These are phyloP conservation scores for Chlorella sp. DNA, from an alignment of 139 green algal genomes.

Conservation along the genomic window DNA sequence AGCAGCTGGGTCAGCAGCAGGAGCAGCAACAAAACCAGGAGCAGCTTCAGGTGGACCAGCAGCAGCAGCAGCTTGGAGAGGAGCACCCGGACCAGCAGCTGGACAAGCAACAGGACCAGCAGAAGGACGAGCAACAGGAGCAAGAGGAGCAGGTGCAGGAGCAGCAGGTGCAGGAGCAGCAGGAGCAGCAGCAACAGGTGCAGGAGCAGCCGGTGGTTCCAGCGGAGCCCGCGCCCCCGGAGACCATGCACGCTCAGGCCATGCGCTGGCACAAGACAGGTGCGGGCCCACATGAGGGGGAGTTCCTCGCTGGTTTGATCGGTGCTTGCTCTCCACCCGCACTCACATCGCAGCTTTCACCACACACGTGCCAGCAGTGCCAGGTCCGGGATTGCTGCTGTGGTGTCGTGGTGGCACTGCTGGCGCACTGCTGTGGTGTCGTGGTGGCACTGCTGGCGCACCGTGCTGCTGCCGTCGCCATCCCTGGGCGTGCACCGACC, in stretches of 20 bases:
- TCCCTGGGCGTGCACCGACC: too few species aligned
- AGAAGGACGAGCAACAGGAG: neutral
- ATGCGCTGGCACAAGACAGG: neutral
- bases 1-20: slow-evolving; percentile 2
- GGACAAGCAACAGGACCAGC: neutral
- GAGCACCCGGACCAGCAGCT: neutral
- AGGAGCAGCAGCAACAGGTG: neutral
- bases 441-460: neutral
- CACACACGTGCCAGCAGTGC: neutral
- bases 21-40: too few species aligned
- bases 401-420: neutral
- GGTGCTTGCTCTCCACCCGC: too few species aligned
- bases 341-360: neutral
- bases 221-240: neutral
- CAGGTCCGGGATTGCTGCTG: neutral
- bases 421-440: neutral
- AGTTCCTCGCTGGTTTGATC: too few species aligned
- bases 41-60: neutral
- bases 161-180: slow-evolving; percentile 1
- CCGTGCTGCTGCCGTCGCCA: neutral
- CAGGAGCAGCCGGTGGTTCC: neutral
- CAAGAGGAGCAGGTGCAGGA: neutral
- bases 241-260: neutral
- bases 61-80: slow-evolving; percentile 1
- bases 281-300: too few species aligned